A percentile compares a stretch with the other conserved stretches of the same genome.
These are phyloP conservation scores for Elsinoe australis DNA, from an alignment of 2,329 filamentous ascomycete genomes.

Conservation along the genomic window DNA sequence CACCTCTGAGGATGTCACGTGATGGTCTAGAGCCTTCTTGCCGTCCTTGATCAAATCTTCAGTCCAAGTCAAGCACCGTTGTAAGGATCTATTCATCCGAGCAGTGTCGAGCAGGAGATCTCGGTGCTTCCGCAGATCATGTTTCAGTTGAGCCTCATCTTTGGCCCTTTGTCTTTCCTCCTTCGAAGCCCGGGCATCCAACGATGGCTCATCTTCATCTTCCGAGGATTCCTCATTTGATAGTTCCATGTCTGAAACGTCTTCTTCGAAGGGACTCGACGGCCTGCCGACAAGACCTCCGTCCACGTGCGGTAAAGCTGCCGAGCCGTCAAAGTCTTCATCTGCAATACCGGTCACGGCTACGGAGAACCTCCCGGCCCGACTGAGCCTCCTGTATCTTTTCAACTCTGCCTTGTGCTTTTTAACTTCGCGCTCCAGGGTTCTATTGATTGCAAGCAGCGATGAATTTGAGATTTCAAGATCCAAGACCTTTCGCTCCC, in stretches of 20 bases:
- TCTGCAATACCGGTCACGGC: constrained; percentile 31
- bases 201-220: constrained; percentile 32
- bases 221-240: constrained; percentile 22
- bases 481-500: constrained; percentile 91
- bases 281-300: constrained; percentile 26
- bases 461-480: constrained; percentile 95
- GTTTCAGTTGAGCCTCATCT: constrained; percentile 74
- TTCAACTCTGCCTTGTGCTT: constrained; percentile 86
- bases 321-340: constrained; percentile 32
- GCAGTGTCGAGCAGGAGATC: constrained; percentile 83
- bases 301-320: constrained; percentile 33
- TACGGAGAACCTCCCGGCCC: constrained; percentile 66
- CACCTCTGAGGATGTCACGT: constrained; percentile 69
- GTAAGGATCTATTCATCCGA: constrained; percentile 91
- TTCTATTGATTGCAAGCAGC: constrained; percentile 87
- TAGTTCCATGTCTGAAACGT: constrained; percentile 16
- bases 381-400: constrained; percentile 75
- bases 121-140: constrained; percentile 82
- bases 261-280: constrained; percentile 20
- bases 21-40: constrained; percentile 76
- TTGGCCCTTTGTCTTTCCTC: constrained; percentile 52
- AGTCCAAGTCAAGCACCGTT: constrained; percentile 79
- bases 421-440: constrained; percentile 79
- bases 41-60: constrained; percentile 86
- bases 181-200: constrained; percentile 34